Evolutionary conservation across 2,329 filamentous ascomycete genomes (phyloP).

Genomic region (Diaporthe caulivora): DNA sequence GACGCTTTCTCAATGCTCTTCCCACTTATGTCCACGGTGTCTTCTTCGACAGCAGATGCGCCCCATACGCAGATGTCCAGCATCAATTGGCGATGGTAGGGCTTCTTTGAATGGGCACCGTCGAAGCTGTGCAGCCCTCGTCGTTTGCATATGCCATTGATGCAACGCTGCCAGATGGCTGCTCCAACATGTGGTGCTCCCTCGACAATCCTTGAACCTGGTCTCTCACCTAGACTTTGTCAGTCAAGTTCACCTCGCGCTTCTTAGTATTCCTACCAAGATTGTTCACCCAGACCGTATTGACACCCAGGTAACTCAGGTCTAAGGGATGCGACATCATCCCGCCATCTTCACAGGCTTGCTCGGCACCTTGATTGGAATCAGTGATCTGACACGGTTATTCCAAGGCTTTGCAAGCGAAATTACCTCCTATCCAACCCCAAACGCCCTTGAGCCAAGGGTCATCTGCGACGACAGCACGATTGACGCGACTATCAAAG

Average conservation of each 20-base stretch:
- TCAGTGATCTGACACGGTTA: slow-evolving; percentile 38
- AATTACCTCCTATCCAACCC: slow-evolving; percentile 77
- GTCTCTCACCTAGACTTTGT: slow-evolving; percentile 34
- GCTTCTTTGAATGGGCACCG: slow-evolving; percentile 72
- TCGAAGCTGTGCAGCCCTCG: slow-evolving; percentile 73
- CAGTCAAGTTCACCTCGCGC: slow-evolving; percentile 18
- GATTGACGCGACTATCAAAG: slow-evolving; percentile 75
- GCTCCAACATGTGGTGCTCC: slow-evolving; percentile 60
- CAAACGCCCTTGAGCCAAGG: slow-evolving; percentile 83
- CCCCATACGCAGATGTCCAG: slow-evolving; percentile 82
- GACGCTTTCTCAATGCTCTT: slow-evolving; percentile 63
- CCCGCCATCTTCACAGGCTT: slow-evolving; percentile 73
- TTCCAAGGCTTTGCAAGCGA: neutral
- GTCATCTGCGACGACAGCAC: slow-evolving; percentile 76
- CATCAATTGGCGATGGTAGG: slow-evolving; percentile 80
- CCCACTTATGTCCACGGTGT: slow-evolving; percentile 57
- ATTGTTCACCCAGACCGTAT: slow-evolving; percentile 78
- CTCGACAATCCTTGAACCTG: slow-evolving; percentile 55
- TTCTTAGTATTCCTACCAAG: slow-evolving; percentile 64
- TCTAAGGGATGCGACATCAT: slow-evolving; percentile 79
- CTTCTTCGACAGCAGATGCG: slow-evolving; percentile 77
- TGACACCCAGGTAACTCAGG: slow-evolving; percentile 80
- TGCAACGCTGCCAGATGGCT: slow-evolving; percentile 70
- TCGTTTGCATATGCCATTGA: slow-evolving; percentile 74
- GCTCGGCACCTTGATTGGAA: slow-evolving; percentile 66